Evolutionary conservation across 805 yeast genomes (phyloP), one percentile per base, ranked within the genome.

Genomic region (Kuraishia cidri): DNA sequence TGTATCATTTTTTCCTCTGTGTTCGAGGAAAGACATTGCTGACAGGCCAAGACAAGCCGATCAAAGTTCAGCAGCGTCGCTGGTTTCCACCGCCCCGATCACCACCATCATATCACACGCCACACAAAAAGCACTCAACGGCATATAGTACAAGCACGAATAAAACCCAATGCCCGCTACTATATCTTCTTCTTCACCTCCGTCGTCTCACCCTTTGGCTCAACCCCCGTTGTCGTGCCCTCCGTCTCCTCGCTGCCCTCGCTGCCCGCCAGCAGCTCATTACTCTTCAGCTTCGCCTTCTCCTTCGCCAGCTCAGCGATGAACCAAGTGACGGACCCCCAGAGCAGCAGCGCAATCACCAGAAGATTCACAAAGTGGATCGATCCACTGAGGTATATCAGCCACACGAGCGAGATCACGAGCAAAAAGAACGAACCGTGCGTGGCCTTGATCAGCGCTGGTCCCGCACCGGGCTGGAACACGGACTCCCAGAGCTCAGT

Each of bases 391-490:
- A 75, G 52, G 42, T 67, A 72, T 20, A 79, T 67, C 59, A 90
- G 69, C 37, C 66, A 59, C 1, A 61, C 39, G 38, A 90, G 63
- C 1, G 83, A 66, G 4, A 71, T 30, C 9, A 76, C 61, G 35
- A 92, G 64, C 8, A 80, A 65, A 1, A 69, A 61, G 47, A 92
- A 92, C 2, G 96, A 81, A 2, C 62, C 68, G 52, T 92, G 97
- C 0, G 97, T 90, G 2, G 97, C 97, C 24, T 68, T 64, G n/a
- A 87, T 66, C 32, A 92, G 66, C 1, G 94, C 86, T 1, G 97
- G 96, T 1, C 92, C 73, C 1, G 95, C 75, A 1, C 98, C 98
- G 5, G 97, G 97, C 12, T 85, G 78, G 57, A 90, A 84, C 18
- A 92, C 74, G 10, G 95, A 83, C 35, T 82, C 79, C 97, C 97